Evolutionary conservation across 257 asterid species (phyloP).

Genomic region (Nicotiana knightiana): DNA sequence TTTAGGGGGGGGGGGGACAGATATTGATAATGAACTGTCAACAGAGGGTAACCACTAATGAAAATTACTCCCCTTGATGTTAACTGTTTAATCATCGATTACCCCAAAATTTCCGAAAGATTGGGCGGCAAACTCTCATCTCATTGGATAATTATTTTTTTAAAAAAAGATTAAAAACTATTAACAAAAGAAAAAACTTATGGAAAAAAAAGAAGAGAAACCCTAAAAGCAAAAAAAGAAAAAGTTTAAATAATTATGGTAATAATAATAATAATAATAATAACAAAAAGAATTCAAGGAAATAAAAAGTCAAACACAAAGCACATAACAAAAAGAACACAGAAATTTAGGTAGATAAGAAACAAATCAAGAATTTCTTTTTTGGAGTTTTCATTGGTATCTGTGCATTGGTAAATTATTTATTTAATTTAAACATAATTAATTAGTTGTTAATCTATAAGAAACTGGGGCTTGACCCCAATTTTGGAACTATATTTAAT

Average conservation of each 20-base stretch:
- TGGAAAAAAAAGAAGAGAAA: background rate
- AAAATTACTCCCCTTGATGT: background rate
- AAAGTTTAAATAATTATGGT: background rate
- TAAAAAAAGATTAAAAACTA: background rate
- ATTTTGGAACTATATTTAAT: background rate
- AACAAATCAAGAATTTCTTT: slow-evolving; percentile 18
- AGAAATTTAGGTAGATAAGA: slow-evolving; percentile 42
- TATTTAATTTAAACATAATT: background rate
- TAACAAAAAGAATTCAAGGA: background rate
- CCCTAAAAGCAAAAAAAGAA: background rate
- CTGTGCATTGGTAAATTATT: background rate
- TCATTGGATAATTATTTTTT: background rate
- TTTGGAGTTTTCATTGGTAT: background rate
- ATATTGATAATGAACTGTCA: background rate
- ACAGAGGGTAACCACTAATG: background rate
- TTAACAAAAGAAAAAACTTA: background rate
- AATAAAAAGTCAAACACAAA: slow-evolving; percentile 16
- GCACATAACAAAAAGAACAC: slow-evolving; percentile 17
- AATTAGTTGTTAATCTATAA: background rate
- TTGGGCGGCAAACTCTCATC: slow-evolving; percentile 54
- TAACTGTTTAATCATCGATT: slow-evolving; percentile 11
- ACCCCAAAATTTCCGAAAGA: slow-evolving; percentile 32
- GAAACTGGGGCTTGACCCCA: background rate
- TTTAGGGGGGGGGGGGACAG: background rate
- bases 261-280: background rate